These are phyloP conservation scores for Climacium dendroides DNA, from an alignment of 225 moss, liverwort and hornwort genomes.

Conservation along the genomic window DNA sequence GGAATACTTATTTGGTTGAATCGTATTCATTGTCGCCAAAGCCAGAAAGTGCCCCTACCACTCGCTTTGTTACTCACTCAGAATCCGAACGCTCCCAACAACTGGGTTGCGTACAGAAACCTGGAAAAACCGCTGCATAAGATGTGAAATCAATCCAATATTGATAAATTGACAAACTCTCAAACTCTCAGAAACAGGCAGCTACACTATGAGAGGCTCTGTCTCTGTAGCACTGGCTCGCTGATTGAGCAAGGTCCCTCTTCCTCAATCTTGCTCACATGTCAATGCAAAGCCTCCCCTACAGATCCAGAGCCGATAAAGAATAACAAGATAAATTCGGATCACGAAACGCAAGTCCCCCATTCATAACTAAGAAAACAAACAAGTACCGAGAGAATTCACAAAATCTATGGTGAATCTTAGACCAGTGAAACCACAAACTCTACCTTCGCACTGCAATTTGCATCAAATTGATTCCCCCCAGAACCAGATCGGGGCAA, in stretches of 20 bases:
- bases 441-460: neutral
- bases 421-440: neutral
- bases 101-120: neutral
- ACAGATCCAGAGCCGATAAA: neutral
- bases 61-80: neutral
- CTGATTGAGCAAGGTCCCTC: neutral
- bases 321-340: neutral
- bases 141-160: neutral
- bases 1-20: slow-evolving; percentile 19
- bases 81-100: neutral
- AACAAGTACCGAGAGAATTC: neutral
- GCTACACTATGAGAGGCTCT: neutral
- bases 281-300: neutral
- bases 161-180: neutral
- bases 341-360: neutral
- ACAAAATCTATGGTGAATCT: neutral
- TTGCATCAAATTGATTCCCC: neutral
- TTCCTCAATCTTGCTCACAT: neutral
- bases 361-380: neutral
- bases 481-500: neutral
- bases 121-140: neutral
- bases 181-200: neutral
- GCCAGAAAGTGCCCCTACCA: neutral
- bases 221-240: neutral
- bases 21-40: neutral